These are phyloP conservation scores for Bryoglossum gracile DNA, from an alignment of 495 filamentous ascomycete genomes.

Conservation along the genomic window DNA sequence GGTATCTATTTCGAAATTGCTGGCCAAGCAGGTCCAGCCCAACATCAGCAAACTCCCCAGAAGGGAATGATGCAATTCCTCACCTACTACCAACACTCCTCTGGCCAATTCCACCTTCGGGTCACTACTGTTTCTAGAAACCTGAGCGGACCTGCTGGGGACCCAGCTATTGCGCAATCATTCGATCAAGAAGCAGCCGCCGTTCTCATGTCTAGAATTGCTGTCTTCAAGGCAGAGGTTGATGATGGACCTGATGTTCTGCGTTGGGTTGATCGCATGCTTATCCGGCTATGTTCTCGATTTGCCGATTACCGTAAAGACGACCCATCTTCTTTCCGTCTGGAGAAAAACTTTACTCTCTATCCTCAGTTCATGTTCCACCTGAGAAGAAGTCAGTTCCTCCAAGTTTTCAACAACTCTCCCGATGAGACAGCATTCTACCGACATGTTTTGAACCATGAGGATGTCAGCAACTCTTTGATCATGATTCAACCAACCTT, in stretches of 20 bases:
- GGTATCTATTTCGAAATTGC: slow-evolving; percentile 98
- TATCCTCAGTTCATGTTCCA: slow-evolving; percentile 99
- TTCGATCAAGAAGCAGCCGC: slow-evolving; percentile 99
- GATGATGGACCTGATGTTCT: slow-evolving; percentile 99
- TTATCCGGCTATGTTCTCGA: slow-evolving; percentile 91
- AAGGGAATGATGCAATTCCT: slow-evolving; percentile 98
- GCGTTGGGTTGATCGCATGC: slow-evolving; percentile 97
- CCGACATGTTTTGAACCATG: slow-evolving; percentile 91
- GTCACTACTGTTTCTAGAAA: slow-evolving; percentile 92
- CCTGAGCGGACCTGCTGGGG: slow-evolving; percentile 88
- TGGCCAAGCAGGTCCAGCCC: slow-evolving; percentile 80
- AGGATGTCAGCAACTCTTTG: slow-evolving; percentile 93
- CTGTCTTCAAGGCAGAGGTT: slow-evolving; percentile 97
- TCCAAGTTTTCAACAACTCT: slow-evolving; percentile 99
- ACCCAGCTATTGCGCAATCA: slow-evolving; percentile 94
- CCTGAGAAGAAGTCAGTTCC: slow-evolving; percentile 89
- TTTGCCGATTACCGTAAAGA: slow-evolving; percentile 99
- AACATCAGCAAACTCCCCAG: slow-evolving; percentile 78
- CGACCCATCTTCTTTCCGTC: slow-evolving; percentile 91
- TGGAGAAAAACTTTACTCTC: slow-evolving; percentile 98
- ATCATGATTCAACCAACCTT: slow-evolving; percentile 99
- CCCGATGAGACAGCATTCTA: slow-evolving; percentile 99
- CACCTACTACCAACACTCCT: slow-evolving; percentile 97
- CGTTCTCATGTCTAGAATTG: slow-evolving; percentile 96
- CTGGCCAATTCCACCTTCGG: slow-evolving; percentile 89